Conservation (phyloP, 2,329 filamentous ascomycete species). For the Xylariaceae sp. region DNA sequence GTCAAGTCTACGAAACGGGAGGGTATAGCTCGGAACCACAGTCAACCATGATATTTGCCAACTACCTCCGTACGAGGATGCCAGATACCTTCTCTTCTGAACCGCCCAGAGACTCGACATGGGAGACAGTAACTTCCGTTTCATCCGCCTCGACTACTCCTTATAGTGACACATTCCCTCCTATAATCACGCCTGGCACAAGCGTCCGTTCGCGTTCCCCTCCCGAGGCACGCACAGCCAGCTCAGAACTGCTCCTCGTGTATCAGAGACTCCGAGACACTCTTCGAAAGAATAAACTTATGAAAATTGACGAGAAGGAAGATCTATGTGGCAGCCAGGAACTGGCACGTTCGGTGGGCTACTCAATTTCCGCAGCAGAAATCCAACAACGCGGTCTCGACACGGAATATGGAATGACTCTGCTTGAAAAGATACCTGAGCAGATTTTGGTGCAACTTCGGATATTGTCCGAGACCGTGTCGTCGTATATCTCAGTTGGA, state of each 20-base stretch:
- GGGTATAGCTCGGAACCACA: constrained; percentile 29
- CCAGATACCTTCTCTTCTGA: constrained; percentile 41
- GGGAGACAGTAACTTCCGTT: constrained; percentile 38
- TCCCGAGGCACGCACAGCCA: constrained; percentile 35
- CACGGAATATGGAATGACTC: constrained; percentile 66
- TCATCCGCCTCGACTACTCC: constrained; percentile 38
- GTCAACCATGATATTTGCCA: constrained; percentile 37
- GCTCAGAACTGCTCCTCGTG: constrained; percentile 56
- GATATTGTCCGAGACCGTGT: constrained; percentile 82
- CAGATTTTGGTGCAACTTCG: constrained; percentile 83
- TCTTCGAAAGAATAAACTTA: constrained; percentile 53
- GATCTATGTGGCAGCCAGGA: constrained; percentile 56
- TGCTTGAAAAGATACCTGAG: constrained; percentile 81
- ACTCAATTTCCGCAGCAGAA: constrained; percentile 83
- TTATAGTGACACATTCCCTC: constrained; percentile 43
- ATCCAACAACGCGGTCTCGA: constrained; percentile 87
- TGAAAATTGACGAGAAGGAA: constrained; percentile 36
- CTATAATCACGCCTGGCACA: constrained; percentile 36
- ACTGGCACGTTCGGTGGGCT: constrained; percentile 68
- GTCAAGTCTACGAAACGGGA: constrained; percentile 17
- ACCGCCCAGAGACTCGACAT: constrained; percentile 36
- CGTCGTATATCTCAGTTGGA: constrained; percentile 78
- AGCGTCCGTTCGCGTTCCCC: constrained; percentile 33
- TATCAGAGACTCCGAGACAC: constrained; percentile 62
- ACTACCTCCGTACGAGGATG: constrained; percentile 39